Conservation (phyloP, 2,329 filamentous ascomycete genomes). For the Fusarium citri region DNA sequence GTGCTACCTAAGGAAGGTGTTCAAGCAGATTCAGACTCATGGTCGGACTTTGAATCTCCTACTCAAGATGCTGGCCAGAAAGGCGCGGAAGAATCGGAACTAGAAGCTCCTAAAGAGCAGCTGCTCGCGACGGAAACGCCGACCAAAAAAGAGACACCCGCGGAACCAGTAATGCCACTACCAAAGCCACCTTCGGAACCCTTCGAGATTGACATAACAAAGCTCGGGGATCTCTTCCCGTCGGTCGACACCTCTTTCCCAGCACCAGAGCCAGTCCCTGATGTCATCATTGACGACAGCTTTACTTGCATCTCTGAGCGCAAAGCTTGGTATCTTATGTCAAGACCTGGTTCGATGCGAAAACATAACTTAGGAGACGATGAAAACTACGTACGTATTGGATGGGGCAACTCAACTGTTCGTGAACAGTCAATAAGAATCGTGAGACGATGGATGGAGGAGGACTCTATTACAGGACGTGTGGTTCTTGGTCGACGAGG, state of each 20-base stretch:
- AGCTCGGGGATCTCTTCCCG: constrained; percentile 52
- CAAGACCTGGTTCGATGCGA: constrained; percentile 68
- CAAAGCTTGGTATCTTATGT: constrained; percentile 73
- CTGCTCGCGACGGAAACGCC: neutral
- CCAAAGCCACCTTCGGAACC: constrained; percentile 28
- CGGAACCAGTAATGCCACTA: neutral
- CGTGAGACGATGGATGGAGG: constrained; percentile 74
- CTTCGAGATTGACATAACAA: constrained; percentile 51
- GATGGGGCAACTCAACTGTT: constrained; percentile 67
- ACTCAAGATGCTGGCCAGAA: constrained; percentile 12
- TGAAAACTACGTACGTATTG: constrained; percentile 69
- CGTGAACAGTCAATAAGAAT: constrained; percentile 67
- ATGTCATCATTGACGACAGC: constrained; percentile 62
- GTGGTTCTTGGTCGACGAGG: constrained; percentile 53
- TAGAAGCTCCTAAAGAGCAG: neutral
- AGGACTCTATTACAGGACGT: constrained; percentile 69
- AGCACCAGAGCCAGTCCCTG: constrained; percentile 55
- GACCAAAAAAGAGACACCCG: neutral
- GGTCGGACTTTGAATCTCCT: constrained; percentile 38
- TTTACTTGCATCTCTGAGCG: constrained; percentile 68
- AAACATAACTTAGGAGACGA: constrained; percentile 68
- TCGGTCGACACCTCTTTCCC: constrained; percentile 38
- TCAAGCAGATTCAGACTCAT: constrained; percentile 27
- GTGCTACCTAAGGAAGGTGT: neutral
- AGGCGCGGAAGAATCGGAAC: neutral